These are phyloP conservation scores for Torulaspora globosa DNA, from an alignment of 1,139 yeast species.

Conservation along the genomic window DNA sequence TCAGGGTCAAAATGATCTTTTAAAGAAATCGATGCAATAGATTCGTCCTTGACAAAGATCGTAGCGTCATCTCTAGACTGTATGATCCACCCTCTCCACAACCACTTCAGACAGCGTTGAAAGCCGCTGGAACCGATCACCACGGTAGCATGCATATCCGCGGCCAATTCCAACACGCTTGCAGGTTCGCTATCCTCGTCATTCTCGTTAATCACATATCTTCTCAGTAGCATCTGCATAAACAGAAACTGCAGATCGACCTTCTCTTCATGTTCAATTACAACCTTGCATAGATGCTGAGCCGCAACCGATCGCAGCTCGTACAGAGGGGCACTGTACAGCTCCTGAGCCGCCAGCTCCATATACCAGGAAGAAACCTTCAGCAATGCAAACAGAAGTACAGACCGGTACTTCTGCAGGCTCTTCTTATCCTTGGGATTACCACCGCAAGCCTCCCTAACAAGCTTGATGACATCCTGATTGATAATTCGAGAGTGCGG, in stretches of 20 bases:
- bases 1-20: constrained; percentile 75
- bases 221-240: constrained; percentile 70
- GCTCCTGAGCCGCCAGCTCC: constrained; percentile 54
- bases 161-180: constrained; percentile 78
- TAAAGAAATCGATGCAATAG: constrained; percentile 53
- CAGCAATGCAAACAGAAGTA: constrained; percentile 63
- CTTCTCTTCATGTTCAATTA: constrained; percentile 58
- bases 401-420: constrained; percentile 60
- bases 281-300: constrained; percentile 62
- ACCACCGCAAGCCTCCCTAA: constrained; percentile 79
- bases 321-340: constrained; percentile 65
- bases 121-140: constrained; percentile 77
- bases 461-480: constrained; percentile 54
- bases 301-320: constrained; percentile 62
- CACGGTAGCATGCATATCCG: constrained; percentile 75
- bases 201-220: constrained; percentile 63
- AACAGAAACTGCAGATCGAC: constrained; percentile 61
- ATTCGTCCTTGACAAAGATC: constrained; percentile 60
- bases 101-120: constrained; percentile 83
- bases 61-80: constrained; percentile 71
- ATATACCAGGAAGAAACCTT: constrained; percentile 79
- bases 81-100: constrained; percentile 91
- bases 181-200: constrained; percentile 59
- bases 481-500: constrained; percentile 64
- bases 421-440: constrained; percentile 58